Conservation (phyloP, 2,329 filamentous ascomycete species). For the Lachnellula subtilissima region DNA sequence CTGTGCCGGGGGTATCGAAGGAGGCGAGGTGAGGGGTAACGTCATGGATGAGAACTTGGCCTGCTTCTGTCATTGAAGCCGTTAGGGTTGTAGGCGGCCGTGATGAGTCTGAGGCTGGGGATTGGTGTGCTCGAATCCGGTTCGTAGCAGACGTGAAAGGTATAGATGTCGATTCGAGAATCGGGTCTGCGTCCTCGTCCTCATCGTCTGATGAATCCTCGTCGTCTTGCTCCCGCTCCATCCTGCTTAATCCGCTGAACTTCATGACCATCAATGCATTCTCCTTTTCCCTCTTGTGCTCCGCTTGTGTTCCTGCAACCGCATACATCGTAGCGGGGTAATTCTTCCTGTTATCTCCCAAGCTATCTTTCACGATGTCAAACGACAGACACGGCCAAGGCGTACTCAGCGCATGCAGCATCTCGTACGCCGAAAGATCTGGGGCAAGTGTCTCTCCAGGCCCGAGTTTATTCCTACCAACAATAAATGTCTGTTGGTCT, state of each 20-base stretch:
- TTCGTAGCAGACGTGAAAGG: constrained; percentile 86
- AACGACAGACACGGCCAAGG: constrained; percentile 98
- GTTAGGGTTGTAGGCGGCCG: constrained; percentile 76
- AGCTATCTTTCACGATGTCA: constrained; percentile 78
- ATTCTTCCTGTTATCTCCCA: constrained; percentile 85
- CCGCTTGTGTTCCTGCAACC: constrained; percentile 91
- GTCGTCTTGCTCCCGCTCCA: constrained; percentile 65
- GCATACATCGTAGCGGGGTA: constrained; percentile 95
- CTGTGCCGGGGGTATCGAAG: constrained; percentile 83
- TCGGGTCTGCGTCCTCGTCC: constrained; percentile 73
- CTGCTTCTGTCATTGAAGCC: constrained; percentile 87
- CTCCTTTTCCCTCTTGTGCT: constrained; percentile 66
- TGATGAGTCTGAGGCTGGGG: constrained; percentile 64
- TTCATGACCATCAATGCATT: constrained; percentile 97
- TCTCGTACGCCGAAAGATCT: constrained; percentile 92
- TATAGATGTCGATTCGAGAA: constrained; percentile 88
- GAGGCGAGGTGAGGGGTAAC: constrained; percentile 82
- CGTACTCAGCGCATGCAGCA: constrained; percentile 91
- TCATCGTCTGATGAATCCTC: constrained; percentile 68
- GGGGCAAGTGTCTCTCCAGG: constrained; percentile 87
- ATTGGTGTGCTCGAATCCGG: constrained; percentile 83
- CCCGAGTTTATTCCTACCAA: constrained; percentile 85
- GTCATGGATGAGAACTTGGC: constrained; percentile 87
- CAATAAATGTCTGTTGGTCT: constrained; percentile 92
- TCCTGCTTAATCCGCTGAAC: constrained; percentile 83